A percentile compares a stretch with the other conserved stretches of the same genome.
These are phyloP conservation scores for Zygnema circumcarinatum DNA, from an alignment of 139 green algal genomes.

Conservation along the genomic window DNA sequence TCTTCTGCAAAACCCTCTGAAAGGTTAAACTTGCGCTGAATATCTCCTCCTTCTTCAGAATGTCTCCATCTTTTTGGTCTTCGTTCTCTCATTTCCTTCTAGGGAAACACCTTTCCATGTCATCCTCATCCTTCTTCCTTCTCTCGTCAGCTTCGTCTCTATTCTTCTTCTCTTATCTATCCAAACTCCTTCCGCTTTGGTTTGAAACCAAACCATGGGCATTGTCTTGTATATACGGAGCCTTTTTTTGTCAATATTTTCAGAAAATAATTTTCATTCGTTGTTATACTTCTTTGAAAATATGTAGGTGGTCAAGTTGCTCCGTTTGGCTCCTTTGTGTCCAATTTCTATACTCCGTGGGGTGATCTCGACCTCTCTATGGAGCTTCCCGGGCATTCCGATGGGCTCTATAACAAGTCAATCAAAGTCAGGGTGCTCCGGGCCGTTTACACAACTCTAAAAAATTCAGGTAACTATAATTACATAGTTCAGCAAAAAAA, in stretches of 20 bases:
- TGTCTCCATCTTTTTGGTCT: neutral
- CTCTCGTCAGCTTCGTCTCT: neutral
- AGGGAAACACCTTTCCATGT: neutral
- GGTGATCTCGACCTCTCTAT: slow-evolving; percentile 53
- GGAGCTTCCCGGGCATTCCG: slow-evolving; percentile 26
- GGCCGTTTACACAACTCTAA: neutral
- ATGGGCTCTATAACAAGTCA: neutral
- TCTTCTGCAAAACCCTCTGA: neutral
- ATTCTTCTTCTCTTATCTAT: neutral
- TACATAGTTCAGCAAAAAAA: too few relatives aligned
- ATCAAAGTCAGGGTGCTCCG: neutral
- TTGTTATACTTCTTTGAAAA: neutral
- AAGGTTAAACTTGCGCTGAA: neutral
- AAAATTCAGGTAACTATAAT: neutral
- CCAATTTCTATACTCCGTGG: slow-evolving; percentile 53
- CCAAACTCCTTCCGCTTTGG: neutral
- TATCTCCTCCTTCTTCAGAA: neutral
- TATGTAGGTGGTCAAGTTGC: slow-evolving; percentile 29
- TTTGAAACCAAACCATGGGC: neutral
- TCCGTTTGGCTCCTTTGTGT: slow-evolving; percentile 54
- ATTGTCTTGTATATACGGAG: neutral
- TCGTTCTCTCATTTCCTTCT: neutral
- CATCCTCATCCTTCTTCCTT: neutral
- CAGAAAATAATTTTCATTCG: neutral
- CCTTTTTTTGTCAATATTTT: neutral